Evolutionary conservation across 2,329 filamentous ascomycete species (phyloP).

Genomic region (Stenocarpella maydis): DNA sequence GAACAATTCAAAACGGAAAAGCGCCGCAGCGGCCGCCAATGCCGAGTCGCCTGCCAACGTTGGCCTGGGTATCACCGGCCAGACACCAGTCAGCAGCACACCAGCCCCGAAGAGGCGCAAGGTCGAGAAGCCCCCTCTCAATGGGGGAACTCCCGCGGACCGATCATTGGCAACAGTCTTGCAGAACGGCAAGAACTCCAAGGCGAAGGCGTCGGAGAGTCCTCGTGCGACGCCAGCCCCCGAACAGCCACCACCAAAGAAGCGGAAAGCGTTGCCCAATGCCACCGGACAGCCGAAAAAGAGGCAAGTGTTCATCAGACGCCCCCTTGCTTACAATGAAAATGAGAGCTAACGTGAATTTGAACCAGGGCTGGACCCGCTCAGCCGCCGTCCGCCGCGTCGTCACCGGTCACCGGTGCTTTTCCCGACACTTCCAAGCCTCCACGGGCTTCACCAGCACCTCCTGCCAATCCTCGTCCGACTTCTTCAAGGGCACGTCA

Average conservation of each 20-base stretch:
- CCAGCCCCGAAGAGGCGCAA: constrained; percentile 79
- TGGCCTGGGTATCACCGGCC: constrained; percentile 72
- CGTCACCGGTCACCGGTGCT: constrained; percentile 77
- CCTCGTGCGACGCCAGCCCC: constrained; percentile 73
- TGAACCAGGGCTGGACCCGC: constrained; percentile 30
- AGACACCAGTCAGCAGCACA: constrained; percentile 56
- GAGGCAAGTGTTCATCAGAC: constrained; percentile 62
- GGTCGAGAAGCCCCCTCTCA: constrained; percentile 73
- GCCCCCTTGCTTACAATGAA: constrained; percentile 36
- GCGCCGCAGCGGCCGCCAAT: constrained; percentile 48
- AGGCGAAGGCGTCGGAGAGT: constrained; percentile 67
- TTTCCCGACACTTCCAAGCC: constrained; percentile 68
- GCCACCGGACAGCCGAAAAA: constrained; percentile 80
- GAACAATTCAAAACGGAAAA: constrained; percentile 70
- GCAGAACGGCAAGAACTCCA: constrained; percentile 55
- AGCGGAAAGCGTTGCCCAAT: constrained; percentile 69
- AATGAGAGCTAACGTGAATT: constrained; percentile 44
- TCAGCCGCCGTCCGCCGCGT: constrained; percentile 73
- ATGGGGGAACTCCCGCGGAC: constrained; percentile 65
- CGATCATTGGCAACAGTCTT: constrained; percentile 71
- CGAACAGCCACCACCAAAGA: constrained; percentile 70
- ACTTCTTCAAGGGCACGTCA: constrained; percentile 77
- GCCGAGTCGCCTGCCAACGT: constrained; percentile 46
- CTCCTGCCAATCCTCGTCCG: constrained; percentile 64
- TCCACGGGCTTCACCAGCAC: constrained; percentile 67